Base-by-base conservation (phyloP, 2,329 filamentous ascomycete genomes). In the Fusarium coicis region DNA sequence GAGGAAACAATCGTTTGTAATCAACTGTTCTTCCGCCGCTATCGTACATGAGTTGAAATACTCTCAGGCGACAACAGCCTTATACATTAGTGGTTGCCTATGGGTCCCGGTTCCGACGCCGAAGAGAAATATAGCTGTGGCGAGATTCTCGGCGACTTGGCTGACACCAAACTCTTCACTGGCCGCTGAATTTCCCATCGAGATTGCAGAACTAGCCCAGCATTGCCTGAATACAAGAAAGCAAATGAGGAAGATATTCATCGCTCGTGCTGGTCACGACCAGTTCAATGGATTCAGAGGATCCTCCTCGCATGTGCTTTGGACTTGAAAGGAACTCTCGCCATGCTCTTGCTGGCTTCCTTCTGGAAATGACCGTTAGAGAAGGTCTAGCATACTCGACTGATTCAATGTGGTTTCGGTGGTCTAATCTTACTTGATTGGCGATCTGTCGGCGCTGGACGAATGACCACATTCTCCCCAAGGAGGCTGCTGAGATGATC, bases 171-270 rank as follows among this genome's bases (percentile, higher is more conserved):
- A 85, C 1, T 84, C 83, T 23, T 68, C 72, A 2, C 83, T 81
- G 0, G 84, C 86, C 69, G 81, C 1, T 78, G 79, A 4, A 86
- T 67, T 5, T 83, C 84, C 9, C 84, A 67, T 89, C 84, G 56
- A 90, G 87, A 0, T 86, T 0, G 87, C 86, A 4, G 84, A 80
- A 5, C 84, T 84, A 2, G 88, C 86, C 46, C 40, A 81, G 85
- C 44, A 54, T 89, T 85, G 28, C 76, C 66, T 8, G 80, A 82
- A 18, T 10, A 87, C 83, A 11, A 85, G 74, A 2, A 84, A 63
- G 2, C 83, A 86, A 3, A 81, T 80, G 14, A 76, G 69, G 12
- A 85, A 69, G 14, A 83, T 80, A 6, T 74, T 78, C 3, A 62
- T 42, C 19, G 85, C 26, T 32, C 80, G 72, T 19, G 46, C 30